Evolutionary conservation across 2,329 filamentous ascomycete genomes (phyloP).

Genomic region (Parasarocladium wereldwijsianum): DNA sequence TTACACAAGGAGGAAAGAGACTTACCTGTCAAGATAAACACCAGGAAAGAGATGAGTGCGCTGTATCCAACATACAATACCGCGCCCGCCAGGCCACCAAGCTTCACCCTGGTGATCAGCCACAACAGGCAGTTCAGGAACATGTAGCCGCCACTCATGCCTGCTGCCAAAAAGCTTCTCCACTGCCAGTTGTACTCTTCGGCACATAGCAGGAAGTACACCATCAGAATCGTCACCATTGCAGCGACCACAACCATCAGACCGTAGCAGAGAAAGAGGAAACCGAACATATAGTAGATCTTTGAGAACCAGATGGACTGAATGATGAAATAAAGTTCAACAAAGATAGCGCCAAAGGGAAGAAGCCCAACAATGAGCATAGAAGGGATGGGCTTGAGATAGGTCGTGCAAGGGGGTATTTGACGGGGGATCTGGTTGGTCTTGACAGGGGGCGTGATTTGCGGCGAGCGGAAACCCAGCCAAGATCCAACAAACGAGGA

Average conservation of each 20-base stretch:
- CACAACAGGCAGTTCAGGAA: conserved; percentile 86
- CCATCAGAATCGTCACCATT: conserved; percentile 81
- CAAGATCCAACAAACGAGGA: conserved; percentile 82
- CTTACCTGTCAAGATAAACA: conserved; percentile 89
- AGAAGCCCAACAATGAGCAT: conserved; percentile 86
- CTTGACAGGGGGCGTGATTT: conserved; percentile 67
- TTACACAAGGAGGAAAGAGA: conserved; percentile 8
- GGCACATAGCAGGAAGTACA: conserved; percentile 89
- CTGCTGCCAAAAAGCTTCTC: conserved; percentile 83
- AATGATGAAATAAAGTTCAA: conserved; percentile 99
- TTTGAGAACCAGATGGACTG: conserved; percentile 97
- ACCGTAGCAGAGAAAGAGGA: conserved; percentile 93
- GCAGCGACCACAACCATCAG: conserved; percentile 95
- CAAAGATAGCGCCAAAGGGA: conserved; percentile 92
- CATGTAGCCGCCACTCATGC: conserved; percentile 81
- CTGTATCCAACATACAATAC: conserved; percentile 93
- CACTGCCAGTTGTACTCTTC: conserved; percentile 99
- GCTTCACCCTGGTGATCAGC: conserved; percentile 75
- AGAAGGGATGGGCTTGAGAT: conserved; percentile 74
- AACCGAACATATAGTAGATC: conserved; percentile 99
- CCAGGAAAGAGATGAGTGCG: conserved; percentile 72
- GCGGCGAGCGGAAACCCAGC: conserved; percentile 69
- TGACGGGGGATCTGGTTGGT: conserved; percentile 98
- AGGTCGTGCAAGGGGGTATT: conserved; percentile 72
- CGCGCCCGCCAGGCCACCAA: conserved; percentile 71